Base-by-base conservation (phyloP, 2,329 filamentous ascomycete genomes). In the Zopfia rhizophila region DNA sequence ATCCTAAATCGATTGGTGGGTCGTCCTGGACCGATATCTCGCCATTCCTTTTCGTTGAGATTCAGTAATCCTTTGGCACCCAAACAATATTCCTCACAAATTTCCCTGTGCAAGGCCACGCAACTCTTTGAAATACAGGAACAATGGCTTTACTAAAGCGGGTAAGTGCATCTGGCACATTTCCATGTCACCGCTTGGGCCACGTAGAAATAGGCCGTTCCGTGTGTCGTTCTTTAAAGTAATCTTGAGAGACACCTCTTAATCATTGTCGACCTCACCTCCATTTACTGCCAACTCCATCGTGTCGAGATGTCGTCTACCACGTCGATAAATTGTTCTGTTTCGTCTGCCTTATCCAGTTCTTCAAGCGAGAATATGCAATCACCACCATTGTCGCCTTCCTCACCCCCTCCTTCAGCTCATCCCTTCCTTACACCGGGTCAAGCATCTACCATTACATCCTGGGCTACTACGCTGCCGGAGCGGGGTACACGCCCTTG, bases 381-480 rank as follows among this genome's bases (percentile, higher is more conserved):
- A 40, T 41, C 38, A 8, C 36, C 31, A 19, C 60, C 63, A 60
- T 23, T 25, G 22, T 30, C 48, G 7, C 52, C 53, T n/a, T 24
- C 50, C 14, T 40, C 56, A 14, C 31, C 53, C 21, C 53, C 52
- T 7, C 42, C 53, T 7, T 50, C 51, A 23, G 28, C 57, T 10
- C 64, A 68, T 49, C 64, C 56, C 10, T 69, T 62, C 35, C 45
- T 70, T 25, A 56, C 60, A 13, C 58, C 58, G 6, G 51, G 51
- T 25, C 65, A 58, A 42, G 63, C 62, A 14, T 66, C 60, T 3
- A 54, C 55, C 28, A 69, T 70, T 35, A 55, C 62, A 41, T 64
- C 60, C 33, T 70, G 68, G 68, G 61, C 66, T 12, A 51, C 53
- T 7, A 61, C 64, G 6, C 39, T 69, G 13, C 57, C 66, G 11